These are phyloP conservation scores for Dictyophora rubrovolvata DNA, from an alignment of 768 basidiomycete species.

Conservation along the genomic window DNA sequence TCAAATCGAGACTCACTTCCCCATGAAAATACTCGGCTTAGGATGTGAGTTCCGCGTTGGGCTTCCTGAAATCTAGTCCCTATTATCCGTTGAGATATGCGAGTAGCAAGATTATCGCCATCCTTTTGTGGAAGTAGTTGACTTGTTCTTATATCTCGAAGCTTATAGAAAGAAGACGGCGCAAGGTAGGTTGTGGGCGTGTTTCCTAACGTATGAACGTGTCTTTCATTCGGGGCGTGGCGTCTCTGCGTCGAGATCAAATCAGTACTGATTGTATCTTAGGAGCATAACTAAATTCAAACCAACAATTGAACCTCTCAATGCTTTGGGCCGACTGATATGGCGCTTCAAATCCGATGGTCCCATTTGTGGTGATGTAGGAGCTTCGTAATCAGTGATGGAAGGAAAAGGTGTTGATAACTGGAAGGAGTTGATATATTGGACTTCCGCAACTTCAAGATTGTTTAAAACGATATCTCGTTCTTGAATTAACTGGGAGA, in stretches of 20 bases:
- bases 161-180: conserved; percentile 70
- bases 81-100: conserved; percentile 49
- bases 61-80: conserved; percentile 69
- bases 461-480: conserved; percentile 70
- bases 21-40: conserved; percentile 44
- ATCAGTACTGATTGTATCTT: neutral
- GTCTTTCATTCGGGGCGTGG: conserved; percentile 36
- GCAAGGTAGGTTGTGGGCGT: conserved; percentile 71
- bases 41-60: conserved; percentile 45
- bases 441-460: conserved; percentile 70
- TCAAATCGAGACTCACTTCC: conserved; percentile 49
- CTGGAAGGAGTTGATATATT: conserved; percentile 67
- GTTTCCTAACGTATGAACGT: conserved; percentile 51
- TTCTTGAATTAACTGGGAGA: conserved; percentile 64
- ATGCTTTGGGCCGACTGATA: conserved; percentile 60
- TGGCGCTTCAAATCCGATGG: conserved; percentile 36
- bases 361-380: conserved; percentile 20
- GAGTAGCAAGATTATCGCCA: conserved; percentile 41
- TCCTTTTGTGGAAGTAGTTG: conserved; percentile 42
- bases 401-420: conserved; percentile 67
- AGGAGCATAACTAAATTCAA: neutral
- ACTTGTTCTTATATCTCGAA: conserved; percentile 50
- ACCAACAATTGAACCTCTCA: conserved; percentile 25
- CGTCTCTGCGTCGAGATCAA: conserved; percentile 18
- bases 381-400: conserved; percentile 42